A percentile compares a stretch with the other conserved stretches of the same genome.
These are phyloP conservation scores for Daldinia caldariorum DNA, from an alignment of 495 filamentous ascomycete species.

Conservation along the genomic window DNA sequence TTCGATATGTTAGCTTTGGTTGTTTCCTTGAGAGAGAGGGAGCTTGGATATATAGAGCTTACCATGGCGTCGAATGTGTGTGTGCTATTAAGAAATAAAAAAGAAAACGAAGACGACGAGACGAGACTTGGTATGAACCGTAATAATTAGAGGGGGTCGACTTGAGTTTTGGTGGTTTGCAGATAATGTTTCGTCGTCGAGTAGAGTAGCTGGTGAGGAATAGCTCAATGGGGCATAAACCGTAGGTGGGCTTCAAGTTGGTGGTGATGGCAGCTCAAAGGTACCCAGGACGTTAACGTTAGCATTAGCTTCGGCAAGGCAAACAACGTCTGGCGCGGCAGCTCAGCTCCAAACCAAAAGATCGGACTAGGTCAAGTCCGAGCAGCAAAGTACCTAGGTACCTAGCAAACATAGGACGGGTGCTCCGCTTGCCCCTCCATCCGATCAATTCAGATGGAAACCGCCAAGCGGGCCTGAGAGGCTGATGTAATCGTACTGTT, in stretches of 20 bases:
- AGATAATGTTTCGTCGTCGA: conserved; percentile 27
- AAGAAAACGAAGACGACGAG: conserved; percentile 13
- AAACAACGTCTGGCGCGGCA: conserved; percentile 54
- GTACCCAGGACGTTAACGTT: conserved; percentile 5
- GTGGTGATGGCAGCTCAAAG: conserved; percentile 12
- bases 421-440: conserved; percentile 35
- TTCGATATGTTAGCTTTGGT: conserved; percentile 25
- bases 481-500: conserved; percentile 33
- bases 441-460: conserved; percentile 32
- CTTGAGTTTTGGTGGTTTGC: background rate
- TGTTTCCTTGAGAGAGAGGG: background rate
- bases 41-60: conserved; percentile 30
- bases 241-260: conserved; percentile 32
- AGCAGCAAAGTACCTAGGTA: background rate
- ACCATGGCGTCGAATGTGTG: conserved; percentile 46
- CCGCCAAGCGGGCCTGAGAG: conserved; percentile 23
- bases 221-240: conserved; percentile 27
- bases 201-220: conserved; percentile 22
- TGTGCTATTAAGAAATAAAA: conserved; percentile 6
- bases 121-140: background rate
- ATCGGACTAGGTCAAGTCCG: conserved; percentile 11
- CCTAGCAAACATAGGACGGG: background rate
- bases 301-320: conserved; percentile 43
- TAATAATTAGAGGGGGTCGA: background rate
- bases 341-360: conserved; percentile 30